These are phyloP conservation scores for Aspergillus clavatus DNA, from an alignment of 2,329 filamentous ascomycete species.

Conservation along the genomic window DNA sequence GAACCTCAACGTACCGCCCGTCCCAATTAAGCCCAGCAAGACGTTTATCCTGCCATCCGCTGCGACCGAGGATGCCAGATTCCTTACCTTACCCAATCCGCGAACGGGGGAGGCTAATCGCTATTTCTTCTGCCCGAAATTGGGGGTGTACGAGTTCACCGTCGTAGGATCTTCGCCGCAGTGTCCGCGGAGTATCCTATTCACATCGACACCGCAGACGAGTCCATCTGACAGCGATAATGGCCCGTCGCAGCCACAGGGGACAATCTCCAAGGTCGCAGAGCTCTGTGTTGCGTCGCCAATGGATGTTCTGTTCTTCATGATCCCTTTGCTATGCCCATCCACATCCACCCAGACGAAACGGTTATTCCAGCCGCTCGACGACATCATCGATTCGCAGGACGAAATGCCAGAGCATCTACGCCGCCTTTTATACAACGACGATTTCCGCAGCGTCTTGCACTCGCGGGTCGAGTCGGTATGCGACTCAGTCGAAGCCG, in stretches of 20 bases:
- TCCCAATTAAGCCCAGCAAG: constrained; percentile 36
- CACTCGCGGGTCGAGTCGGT: constrained; percentile 63
- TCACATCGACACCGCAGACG: constrained; percentile 33
- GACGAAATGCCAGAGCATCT: constrained; percentile 40
- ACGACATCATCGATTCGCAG: constrained; percentile 46
- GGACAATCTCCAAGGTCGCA: constrained; percentile 60
- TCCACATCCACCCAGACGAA: constrained; percentile 38
- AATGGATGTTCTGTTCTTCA: constrained; percentile 77
- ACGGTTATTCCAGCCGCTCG: constrained; percentile 44
- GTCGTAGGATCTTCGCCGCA: constrained; percentile 49
- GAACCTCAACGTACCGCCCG: constrained; percentile 17
- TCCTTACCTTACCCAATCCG: constrained; percentile 54
- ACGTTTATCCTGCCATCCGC: constrained; percentile 55
- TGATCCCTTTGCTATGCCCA: constrained; percentile 65
- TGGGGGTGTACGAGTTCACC: constrained; percentile 59
- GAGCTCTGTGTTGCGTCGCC: constrained; percentile 80
- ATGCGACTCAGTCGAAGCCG: constrained; percentile 78
- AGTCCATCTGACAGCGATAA: constrained; percentile 13
- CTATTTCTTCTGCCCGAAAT: constrained; percentile 56
- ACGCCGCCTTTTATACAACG: constrained; percentile 37
- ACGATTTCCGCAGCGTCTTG: constrained; percentile 44
- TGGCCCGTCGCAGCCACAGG: constrained; percentile 22
- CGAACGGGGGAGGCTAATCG: constrained; percentile 44
- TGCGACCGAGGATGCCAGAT: constrained; percentile 49
- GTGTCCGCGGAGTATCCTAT: constrained; percentile 52